A percentile compares a stretch with the other conserved stretches of the same genome.
These are phyloP conservation scores for Aspergillus texensis DNA, from an alignment of 2,329 filamentous ascomycete species.

Conservation along the genomic window DNA sequence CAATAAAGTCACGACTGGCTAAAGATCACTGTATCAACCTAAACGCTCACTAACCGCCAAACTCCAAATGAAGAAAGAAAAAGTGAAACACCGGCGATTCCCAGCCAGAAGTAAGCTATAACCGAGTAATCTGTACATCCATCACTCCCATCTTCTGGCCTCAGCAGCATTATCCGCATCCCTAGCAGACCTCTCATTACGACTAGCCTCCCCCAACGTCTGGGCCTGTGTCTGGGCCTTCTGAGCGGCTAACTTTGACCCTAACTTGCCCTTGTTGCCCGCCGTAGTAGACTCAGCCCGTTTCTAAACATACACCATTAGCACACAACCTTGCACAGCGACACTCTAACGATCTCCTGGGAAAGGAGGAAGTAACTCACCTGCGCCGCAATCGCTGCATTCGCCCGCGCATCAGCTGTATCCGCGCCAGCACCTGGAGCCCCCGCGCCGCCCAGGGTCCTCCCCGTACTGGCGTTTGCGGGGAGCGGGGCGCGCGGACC, in stretches of 20 bases:
- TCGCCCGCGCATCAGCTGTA: slow-evolving; percentile 64
- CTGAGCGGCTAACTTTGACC: slow-evolving; percentile 71
- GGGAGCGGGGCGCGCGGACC: slow-evolving; percentile 55
- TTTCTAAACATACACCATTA: slow-evolving; percentile 53
- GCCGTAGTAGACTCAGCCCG: slow-evolving; percentile 60
- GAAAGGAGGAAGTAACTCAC: slow-evolving; percentile 53
- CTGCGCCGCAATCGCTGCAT: slow-evolving; percentile 82
- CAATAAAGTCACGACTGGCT: background rate
- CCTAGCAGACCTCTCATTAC: slow-evolving; percentile 65
- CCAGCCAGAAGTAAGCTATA: background rate
- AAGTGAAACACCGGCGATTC: background rate
- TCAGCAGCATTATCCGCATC: slow-evolving; percentile 67
- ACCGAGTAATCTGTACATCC: background rate
- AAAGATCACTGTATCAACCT: background rate
- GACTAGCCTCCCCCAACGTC: slow-evolving; percentile 68
- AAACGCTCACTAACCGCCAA: background rate
- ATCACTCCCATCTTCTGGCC: slow-evolving; percentile 61
- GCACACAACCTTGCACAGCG: background rate
- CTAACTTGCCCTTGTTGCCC: slow-evolving; percentile 65
- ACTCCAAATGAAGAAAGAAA: background rate
- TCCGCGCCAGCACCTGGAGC: slow-evolving; percentile 10
- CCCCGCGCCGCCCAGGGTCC: slow-evolving; percentile 54
- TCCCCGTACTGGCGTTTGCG: slow-evolving; percentile 48
- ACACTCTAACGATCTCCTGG: background rate
- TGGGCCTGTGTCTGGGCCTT: slow-evolving; percentile 71